phyloP scores from a whole-genome alignment of 1,139 yeast species.

The Yamadazyma atmosphaerica region DNA sequence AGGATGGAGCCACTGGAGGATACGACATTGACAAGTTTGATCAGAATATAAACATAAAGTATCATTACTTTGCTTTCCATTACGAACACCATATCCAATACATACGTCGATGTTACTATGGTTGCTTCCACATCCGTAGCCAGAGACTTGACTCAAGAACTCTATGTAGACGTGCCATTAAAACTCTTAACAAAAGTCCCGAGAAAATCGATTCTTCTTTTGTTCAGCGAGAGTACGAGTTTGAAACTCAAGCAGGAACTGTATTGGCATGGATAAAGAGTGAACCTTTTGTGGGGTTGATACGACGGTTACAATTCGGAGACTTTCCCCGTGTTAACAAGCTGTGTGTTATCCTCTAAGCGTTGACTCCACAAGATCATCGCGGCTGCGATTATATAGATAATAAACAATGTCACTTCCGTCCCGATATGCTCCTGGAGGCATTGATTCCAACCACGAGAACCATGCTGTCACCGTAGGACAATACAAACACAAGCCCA shows the following conservation, averaged over 20 bases:
- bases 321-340: too few relatives aligned
- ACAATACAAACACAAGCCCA: slow-evolving; percentile 17
- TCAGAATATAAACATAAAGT: slow-evolving; percentile 4
- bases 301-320: too few relatives aligned
- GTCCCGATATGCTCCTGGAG: slow-evolving; percentile 46
- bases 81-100: slow-evolving; percentile 9
- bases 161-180: background rate
- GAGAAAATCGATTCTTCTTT: background rate
- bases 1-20: slow-evolving; percentile 5
- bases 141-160: background rate
- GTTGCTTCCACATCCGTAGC: slow-evolving; percentile 9
- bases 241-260: background rate
- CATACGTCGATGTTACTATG: slow-evolving; percentile 7
- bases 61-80: slow-evolving; percentile 8
- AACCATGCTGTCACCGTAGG: slow-evolving; percentile 36
- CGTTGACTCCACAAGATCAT: too few relatives aligned
- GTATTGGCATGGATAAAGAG: background rate
- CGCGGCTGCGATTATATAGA: too few relatives aligned
- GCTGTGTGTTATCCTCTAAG: too few relatives aligned
- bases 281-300: background rate
- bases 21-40: slow-evolving; percentile 7
- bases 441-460: slow-evolving; percentile 33
- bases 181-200: background rate
- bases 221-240: background rate
- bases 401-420: slow-evolving; percentile 31